phyloP scores from a whole-genome alignment of 2,329 filamentous ascomycete genomes.

The Xylariaceae sp. region DNA sequence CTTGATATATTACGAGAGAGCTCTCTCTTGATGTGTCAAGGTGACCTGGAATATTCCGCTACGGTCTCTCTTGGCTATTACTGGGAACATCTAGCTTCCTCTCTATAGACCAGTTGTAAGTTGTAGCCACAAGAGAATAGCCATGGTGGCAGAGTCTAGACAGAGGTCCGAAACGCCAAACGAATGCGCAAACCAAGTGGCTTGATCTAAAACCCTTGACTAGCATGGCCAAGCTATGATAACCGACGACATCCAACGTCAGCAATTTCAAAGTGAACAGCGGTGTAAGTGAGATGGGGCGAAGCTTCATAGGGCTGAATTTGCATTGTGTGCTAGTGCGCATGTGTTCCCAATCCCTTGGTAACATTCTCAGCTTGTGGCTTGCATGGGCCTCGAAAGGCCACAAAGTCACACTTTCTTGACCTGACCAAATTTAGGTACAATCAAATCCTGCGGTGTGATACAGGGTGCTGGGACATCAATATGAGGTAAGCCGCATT shows the following conservation, averaged over 20 bases:
- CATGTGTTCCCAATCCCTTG: not conserved
- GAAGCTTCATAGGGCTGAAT: conserved; percentile 23
- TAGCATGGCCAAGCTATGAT: not conserved
- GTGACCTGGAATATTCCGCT: no score
- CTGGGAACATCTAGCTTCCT: not conserved
- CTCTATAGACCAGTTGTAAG: no score
- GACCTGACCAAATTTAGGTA: no score
- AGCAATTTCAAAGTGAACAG: conserved; percentile 7
- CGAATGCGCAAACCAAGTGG: not conserved
- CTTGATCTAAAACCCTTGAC: not conserved
- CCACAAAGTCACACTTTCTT: no score
- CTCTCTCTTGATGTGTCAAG: no score
- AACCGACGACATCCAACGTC: conserved; percentile 22
- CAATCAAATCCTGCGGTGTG: not conserved
- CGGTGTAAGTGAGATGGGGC: conserved; percentile 7
- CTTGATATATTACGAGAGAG: no score
- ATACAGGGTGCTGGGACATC: not conserved
- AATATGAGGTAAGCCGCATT: not conserved
- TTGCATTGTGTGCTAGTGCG: not conserved
- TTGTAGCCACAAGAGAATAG: not conserved
- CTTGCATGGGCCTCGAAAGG: no score
- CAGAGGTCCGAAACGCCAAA: not conserved
- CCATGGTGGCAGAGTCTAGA: not conserved
- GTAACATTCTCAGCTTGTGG: not conserved
- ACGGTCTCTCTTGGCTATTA: no score